These are phyloP conservation scores for Ogataea ganodermae DNA, from an alignment of 805 yeast species.

Conservation along the genomic window DNA sequence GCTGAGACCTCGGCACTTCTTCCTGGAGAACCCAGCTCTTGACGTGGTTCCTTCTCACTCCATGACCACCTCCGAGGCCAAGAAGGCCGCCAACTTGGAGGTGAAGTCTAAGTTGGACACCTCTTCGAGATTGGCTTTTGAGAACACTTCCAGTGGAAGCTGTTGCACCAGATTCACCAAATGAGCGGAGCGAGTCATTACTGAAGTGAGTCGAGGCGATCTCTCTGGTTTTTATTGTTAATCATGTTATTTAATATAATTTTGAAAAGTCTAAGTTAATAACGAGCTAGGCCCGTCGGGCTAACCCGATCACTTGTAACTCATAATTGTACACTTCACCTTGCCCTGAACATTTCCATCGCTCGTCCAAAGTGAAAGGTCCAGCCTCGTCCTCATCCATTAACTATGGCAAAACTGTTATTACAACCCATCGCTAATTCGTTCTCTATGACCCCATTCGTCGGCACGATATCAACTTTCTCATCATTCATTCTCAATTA, in stretches of 20 bases:
- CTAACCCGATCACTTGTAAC: too few species aligned
- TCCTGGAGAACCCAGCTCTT: conserved; percentile 73
- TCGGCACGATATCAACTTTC: too few species aligned
- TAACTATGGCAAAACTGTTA: too few species aligned
- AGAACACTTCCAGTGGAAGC: conserved; percentile 32
- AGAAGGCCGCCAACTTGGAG: conserved; percentile 38
- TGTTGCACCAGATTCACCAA: conserved; percentile 35
- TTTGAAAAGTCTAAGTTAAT: not conserved
- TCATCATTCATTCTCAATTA: too few species aligned
- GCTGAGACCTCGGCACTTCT: conserved; percentile 79
- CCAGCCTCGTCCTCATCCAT: too few species aligned
- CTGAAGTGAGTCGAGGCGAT: conserved; percentile 1
- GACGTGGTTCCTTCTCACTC: conserved; percentile 70
- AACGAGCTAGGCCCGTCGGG: not conserved
- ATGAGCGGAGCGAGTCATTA: too few species aligned
- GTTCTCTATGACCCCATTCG: too few species aligned
- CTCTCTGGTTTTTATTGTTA: not conserved
- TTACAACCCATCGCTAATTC: too few species aligned
- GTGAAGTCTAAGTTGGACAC: conserved; percentile 46
- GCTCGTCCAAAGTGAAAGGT: too few species aligned
- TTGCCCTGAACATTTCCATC: too few species aligned
- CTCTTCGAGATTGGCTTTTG: conserved; percentile 55
- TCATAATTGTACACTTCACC: too few species aligned
- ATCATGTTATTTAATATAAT: conserved; percentile 1
- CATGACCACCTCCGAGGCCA: conserved; percentile 49